phyloP scores from a whole-genome alignment of 345 rosid species.

The Gossypium bickii region DNA sequence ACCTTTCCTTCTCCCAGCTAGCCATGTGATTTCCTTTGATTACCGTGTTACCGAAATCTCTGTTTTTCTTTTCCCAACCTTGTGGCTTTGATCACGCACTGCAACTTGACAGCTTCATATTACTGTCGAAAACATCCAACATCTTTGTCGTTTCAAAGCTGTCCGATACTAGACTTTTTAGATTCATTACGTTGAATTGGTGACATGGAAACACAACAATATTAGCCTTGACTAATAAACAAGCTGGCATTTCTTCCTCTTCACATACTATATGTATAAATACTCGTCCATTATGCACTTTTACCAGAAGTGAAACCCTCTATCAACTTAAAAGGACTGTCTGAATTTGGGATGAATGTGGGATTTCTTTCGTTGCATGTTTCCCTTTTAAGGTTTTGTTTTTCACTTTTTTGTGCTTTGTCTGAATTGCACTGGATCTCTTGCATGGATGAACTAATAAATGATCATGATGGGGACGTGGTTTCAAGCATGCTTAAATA shows the following conservation, averaged over 20 bases:
- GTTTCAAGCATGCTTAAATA: no score
- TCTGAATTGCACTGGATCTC: neutral
- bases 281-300: neutral
- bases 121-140: neutral
- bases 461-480: no score
- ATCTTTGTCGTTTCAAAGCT: constrained; percentile 1
- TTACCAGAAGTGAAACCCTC: neutral
- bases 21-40: neutral
- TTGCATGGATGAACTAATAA: neutral
- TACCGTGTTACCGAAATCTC: neutral
- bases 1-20: neutral
- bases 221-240: neutral
- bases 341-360: neutral
- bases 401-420: neutral
- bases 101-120: neutral
- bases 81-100: neutral
- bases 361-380: neutral
- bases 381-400: neutral
- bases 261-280: neutral
- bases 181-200: neutral
- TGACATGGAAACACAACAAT: neutral
- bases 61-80: neutral
- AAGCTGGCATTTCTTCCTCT: neutral
- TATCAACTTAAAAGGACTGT: neutral
- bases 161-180: neutral